Evolutionary conservation across 208 protist genomes (phyloP).

Genomic region (Trypanosoma scelopori): DNA sequence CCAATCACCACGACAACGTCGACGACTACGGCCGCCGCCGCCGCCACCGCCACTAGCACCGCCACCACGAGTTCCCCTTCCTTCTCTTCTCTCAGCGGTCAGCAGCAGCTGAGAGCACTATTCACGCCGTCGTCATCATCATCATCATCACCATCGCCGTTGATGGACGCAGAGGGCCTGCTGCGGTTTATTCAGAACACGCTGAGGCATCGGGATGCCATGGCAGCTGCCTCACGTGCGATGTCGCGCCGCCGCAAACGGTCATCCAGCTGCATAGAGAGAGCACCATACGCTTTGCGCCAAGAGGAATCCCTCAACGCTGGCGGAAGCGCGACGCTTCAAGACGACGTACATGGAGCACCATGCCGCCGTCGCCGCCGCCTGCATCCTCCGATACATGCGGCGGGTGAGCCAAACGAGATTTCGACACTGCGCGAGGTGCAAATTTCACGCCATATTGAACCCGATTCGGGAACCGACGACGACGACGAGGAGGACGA

Average conservation of each 20-base stretch:
- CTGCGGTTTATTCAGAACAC: constrained; percentile 40
- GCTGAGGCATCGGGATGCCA: constrained; percentile 23
- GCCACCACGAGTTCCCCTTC: neutral
- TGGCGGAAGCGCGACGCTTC: neutral
- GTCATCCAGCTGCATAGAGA: neutral
- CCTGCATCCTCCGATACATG: neutral
- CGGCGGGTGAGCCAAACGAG: neutral
- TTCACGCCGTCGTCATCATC: neutral
- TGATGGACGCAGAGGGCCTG: constrained; percentile 26
- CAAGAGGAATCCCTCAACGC: neutral
- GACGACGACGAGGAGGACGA: too few species aligned
- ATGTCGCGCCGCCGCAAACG: constrained; percentile 13
- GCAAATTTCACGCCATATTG: neutral
- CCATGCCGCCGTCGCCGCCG: neutral
- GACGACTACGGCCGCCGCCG: too few species aligned
- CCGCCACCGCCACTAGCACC: too few species aligned
- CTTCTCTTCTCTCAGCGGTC: neutral
- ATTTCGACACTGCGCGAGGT: constrained; percentile 9
- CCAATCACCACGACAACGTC: too few species aligned
- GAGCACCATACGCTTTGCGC: neutral
- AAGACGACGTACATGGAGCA: neutral
- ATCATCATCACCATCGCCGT: neutral
- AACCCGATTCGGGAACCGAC: constrained; percentile 1
- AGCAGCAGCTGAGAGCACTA: neutral
- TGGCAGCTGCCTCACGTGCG: constrained; percentile 34